phyloP scores from a whole-genome alignment of 73 alveolate species.

The Paramecium bursaria region DNA sequence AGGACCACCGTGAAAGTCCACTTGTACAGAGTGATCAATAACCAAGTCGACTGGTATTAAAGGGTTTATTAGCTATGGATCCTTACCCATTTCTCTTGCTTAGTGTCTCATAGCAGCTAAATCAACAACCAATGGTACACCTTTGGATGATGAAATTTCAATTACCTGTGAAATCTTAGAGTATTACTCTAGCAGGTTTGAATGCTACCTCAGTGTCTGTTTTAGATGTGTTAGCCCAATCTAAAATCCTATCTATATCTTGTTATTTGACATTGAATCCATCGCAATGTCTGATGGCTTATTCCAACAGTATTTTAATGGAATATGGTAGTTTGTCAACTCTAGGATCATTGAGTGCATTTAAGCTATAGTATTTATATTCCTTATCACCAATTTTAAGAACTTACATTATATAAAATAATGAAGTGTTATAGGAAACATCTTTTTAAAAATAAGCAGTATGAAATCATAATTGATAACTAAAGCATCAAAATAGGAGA shows the following conservation, averaged over 20 bases:
- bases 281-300: constrained; percentile 93
- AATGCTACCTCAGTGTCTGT: constrained; percentile 87
- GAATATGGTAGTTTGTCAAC: constrained; percentile 84
- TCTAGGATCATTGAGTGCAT: constrained; percentile 77
- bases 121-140: constrained; percentile 94
- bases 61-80: constrained; percentile 86
- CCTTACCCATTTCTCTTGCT: constrained; percentile 84
- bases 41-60: constrained; percentile 89
- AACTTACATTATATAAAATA: no score
- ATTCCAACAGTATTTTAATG: constrained; percentile 85
- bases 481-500: neutral
- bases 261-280: constrained; percentile 77
- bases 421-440: constrained; percentile 9
- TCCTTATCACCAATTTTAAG: neutral
- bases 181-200: constrained; percentile 93
- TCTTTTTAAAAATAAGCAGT: constrained; percentile 22
- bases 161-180: constrained; percentile 88
- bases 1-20: constrained; percentile 55
- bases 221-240: constrained; percentile 83
- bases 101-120: constrained; percentile 95
- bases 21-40: constrained; percentile 89
- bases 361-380: constrained; percentile 71
- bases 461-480: neutral
- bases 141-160: constrained; percentile 6
- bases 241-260: constrained; percentile 87